Conservation (phyloP, 345 rosid species). For the thale cress (Arabidopsis thaliana) region TAIR10.1 NC_003076.8:5292501-5293000, state of each 20-base stretch:
- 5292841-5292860: slow-evolving; percentile 79
- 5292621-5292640: slow-evolving; percentile 76
- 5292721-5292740: slow-evolving; percentile 58
- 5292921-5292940: slow-evolving; percentile 11
- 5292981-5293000: slow-evolving; percentile 66
- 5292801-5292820: slow-evolving; percentile 85
- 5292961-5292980: slow-evolving; percentile 73
- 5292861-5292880: slow-evolving; percentile 31
- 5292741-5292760: slow-evolving; percentile 75
- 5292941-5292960: slow-evolving; percentile 23
- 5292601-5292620: slow-evolving; percentile 77
- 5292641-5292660: slow-evolving; percentile 56
- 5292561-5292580: slow-evolving; percentile 86
- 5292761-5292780: slow-evolving; percentile 90
- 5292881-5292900: slow-evolving; percentile 4
- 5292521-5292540: slow-evolving; percentile 62
- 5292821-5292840: slow-evolving; percentile 95
- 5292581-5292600: slow-evolving; percentile 83
- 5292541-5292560: slow-evolving; percentile 81
- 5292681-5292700: background rate
- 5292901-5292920: slow-evolving; percentile 24
- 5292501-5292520: slow-evolving; percentile 75
- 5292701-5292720: slow-evolving; percentile 19
- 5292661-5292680: background rate
- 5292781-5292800: slow-evolving; percentile 77